A percentile compares a stretch with the other conserved stretches of the same genome.
Evolutionary conservation across 371 early-diverging fungal species (phyloP).

Genomic region (Apophysomyces variabilis): DNA sequence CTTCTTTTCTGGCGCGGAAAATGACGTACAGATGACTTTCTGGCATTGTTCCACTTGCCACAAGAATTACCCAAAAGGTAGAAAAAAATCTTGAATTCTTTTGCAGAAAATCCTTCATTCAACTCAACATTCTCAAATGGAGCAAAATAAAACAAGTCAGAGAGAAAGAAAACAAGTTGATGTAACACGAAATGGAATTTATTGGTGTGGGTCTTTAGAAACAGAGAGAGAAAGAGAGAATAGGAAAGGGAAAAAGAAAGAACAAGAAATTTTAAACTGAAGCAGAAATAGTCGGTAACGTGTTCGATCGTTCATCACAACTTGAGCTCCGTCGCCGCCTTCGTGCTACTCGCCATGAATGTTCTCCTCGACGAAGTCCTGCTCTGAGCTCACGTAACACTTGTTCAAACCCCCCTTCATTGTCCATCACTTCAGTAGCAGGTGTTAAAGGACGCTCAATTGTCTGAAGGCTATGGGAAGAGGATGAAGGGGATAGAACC

Average conservation of each 20-base stretch:
- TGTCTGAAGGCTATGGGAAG: not conserved
- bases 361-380: conserved; percentile 34
- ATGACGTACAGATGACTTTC: too few relatives aligned
- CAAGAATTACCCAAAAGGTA: too few relatives aligned
- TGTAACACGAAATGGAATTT: conserved; percentile 17
- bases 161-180: too few relatives aligned
- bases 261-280: not conserved
- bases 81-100: too few relatives aligned
- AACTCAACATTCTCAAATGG: too few relatives aligned
- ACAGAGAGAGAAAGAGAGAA: not conserved
- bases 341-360: conserved; percentile 31
- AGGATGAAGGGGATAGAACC: not conserved
- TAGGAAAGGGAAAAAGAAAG: too few relatives aligned
- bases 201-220: not conserved
- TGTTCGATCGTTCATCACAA: not conserved
- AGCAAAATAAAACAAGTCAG: too few relatives aligned
- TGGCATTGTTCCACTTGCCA: too few relatives aligned
- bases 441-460: not conserved
- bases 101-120: too few relatives aligned
- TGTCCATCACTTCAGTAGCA: conserved; percentile 1
- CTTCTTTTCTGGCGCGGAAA: not conserved
- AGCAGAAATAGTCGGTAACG: conserved; percentile 1
- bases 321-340: conserved; percentile 4
- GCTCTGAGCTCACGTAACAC: conserved; percentile 43
- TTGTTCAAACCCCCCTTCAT: conserved; percentile 41